phyloP scores from a whole-genome alignment of 768 basidiomycete genomes.

The Boletus huronensis region DNA sequence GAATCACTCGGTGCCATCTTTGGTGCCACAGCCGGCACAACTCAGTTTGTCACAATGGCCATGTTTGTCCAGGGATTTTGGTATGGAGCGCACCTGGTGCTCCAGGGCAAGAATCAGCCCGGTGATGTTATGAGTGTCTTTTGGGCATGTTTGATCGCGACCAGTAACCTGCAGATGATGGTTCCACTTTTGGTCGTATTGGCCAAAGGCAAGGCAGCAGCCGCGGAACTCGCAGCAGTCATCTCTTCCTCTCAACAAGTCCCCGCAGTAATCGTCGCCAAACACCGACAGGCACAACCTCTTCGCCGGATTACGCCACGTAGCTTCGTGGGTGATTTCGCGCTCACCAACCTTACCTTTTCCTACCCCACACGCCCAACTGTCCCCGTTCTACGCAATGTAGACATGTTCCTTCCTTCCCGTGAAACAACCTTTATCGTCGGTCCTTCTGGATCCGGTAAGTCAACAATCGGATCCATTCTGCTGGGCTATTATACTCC shows the following conservation, averaged over 20 bases:
- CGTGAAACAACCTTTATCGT: constrained; percentile 77
- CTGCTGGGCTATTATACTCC: constrained; percentile 73
- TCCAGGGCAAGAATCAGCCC: constrained; percentile 60
- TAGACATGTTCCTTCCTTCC: constrained; percentile 67
- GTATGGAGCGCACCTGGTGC: constrained; percentile 89
- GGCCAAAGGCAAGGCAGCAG: constrained; percentile 54
- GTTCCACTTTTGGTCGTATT: constrained; percentile 78
- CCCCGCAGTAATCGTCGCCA: constrained; percentile 22
- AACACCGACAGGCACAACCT: constrained; percentile 16
- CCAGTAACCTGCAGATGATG: constrained; percentile 81
- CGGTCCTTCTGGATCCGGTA: constrained; percentile 75
- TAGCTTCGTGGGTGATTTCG: constrained; percentile 68
- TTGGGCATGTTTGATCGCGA: constrained; percentile 93
- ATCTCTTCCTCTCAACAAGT: constrained; percentile 35
- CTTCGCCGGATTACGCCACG: constrained; percentile 66
- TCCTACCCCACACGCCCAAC: constrained; percentile 71
- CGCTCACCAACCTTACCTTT: constrained; percentile 58
- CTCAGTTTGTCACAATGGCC: constrained; percentile 79
- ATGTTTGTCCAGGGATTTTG: constrained; percentile 98
- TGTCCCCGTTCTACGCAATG: constrained; percentile 52
- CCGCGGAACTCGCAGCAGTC: constrained; percentile 26
- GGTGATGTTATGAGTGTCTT: constrained; percentile 95
- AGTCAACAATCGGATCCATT: constrained; percentile 65
- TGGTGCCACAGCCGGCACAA: constrained; percentile 64
- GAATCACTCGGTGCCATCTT: constrained; percentile 63